Base-by-base conservation (phyloP, 768 basidiomycete genomes). In the Agaricus subrufescens region DNA sequence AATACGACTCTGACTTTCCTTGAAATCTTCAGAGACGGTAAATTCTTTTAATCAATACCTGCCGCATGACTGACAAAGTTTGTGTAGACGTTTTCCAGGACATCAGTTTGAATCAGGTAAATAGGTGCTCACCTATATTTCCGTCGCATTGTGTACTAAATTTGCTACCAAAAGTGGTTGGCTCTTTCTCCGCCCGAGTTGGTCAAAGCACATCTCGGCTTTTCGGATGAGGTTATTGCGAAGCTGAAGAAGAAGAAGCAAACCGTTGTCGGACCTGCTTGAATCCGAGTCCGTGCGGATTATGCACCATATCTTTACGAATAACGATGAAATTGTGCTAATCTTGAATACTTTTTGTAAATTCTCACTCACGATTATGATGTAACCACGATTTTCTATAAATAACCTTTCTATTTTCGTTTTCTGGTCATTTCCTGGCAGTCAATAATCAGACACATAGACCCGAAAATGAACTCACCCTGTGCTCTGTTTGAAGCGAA, bases 1-100 rank as follows among this genome's bases (percentile, higher is more conserved):
- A 79, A 80, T 56, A 73, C 73, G 11, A 77, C 80, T 3, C 62
- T 82, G 23, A 70, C 64, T 57, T 81, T 71, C 62, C 68, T 81
- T 38, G 78, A 81, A 60, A 74, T 81, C 42, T 78, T 80, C 66
- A 75, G 72, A 50, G 39, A 56, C 6, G 49, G 52, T 57, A 52
- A 23, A 57, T n/a, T 38, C 14, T 44, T 9, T 38, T n/a, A 25
- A 9, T 5, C 23, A 11, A 2, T 15, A 19, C 40, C 6, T 12
- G 23, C 7, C 5, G 6, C 37, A 25, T 23, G 11, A 4, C 47
- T 50, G 46, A 44, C 42, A 25, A 12, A 12, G n/a, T 10, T 37
- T 38, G 12, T 19, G 23, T 34, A 63, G 62, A 57, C 30, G 50
- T 50, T 44, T 61, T 61, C 50, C 57, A 60, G 39, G 63, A 64